Percentiles rank a stretch among this genome's conserved stretches.
Evolutionary conservation across 441 rosid species (phyloP).

Genomic region (Populus hybrid): DNA sequence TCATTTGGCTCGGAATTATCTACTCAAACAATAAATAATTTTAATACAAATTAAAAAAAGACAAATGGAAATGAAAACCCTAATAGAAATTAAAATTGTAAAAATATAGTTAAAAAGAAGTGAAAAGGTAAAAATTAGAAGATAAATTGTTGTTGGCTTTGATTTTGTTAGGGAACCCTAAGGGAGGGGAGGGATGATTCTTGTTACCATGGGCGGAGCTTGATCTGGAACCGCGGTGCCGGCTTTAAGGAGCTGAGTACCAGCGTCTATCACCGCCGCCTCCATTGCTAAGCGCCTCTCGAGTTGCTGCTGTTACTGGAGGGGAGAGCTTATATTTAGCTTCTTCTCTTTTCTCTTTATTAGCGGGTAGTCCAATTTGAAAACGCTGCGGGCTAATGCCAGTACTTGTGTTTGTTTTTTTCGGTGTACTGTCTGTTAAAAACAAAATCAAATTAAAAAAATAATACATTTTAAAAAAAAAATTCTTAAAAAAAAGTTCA

Average conservation of each 20-base stretch:
- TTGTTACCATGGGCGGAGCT: slow-evolving; percentile 67
- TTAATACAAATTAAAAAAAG: neutral
- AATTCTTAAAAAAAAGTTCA: no score
- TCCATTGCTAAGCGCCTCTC: slow-evolving; percentile 44
- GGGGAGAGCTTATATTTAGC: neutral
- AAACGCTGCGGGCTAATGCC: neutral
- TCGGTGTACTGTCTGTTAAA: no score
- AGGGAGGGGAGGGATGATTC: neutral
- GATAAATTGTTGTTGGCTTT: neutral
- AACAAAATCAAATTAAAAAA: no score
- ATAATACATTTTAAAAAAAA: no score
- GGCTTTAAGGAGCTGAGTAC: slow-evolving; percentile 91
- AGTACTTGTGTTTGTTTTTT: neutral
- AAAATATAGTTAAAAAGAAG: neutral
- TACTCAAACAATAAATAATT: slow-evolving; percentile 23
- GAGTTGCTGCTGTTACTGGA: neutral
- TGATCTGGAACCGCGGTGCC: slow-evolving; percentile 96
- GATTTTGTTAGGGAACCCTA: neutral
- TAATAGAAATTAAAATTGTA: neutral
- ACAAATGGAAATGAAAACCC: neutral
- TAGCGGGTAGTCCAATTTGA: neutral
- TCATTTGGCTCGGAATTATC: slow-evolving; percentile 90
- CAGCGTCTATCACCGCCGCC: slow-evolving; percentile 86
- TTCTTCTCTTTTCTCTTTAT: neutral
- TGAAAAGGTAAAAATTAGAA: neutral